Percentiles rank a stretch among this genome's conserved stretches.
phyloP scores from a whole-genome alignment of 1,284 basidiomycete species.

The Hypsizygus ulmarius region DNA sequence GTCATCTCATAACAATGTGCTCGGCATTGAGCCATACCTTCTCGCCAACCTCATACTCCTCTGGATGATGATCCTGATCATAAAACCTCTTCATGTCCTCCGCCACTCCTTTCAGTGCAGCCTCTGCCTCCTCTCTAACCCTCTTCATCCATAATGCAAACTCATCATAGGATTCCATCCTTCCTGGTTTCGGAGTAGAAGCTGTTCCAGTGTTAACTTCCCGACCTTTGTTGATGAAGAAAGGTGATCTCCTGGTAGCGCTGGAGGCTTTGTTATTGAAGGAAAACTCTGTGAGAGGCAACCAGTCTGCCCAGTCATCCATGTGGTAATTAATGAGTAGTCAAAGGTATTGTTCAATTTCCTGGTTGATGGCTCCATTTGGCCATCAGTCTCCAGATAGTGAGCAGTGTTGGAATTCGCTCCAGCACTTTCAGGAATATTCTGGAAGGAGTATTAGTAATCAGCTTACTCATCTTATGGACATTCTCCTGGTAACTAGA shows the following conservation, averaged over 20 bases:
- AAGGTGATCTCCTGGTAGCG: background rate
- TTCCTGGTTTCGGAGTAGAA: background rate
- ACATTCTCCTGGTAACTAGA: no score
- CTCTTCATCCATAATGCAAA: conserved; percentile 2
- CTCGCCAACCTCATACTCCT: background rate
- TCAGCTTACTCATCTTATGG: no score
- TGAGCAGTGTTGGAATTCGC: background rate
- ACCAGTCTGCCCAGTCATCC: conserved; percentile 32
- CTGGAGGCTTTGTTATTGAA: conserved; percentile 25
- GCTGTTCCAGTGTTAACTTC: conserved; percentile 1
- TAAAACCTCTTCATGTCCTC: conserved; percentile 9
- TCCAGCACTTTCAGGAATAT: no score
- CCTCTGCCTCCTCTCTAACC: conserved; percentile 1
- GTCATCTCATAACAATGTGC: background rate
- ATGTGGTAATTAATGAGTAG: conserved; percentile 33
- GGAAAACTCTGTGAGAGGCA: conserved; percentile 31
- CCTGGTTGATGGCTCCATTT: no score
- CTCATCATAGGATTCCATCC: background rate
- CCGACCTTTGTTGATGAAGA: conserved; percentile 4
- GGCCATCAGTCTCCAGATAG: no score
- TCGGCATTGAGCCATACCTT: conserved; percentile 6
- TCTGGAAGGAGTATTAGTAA: no score
- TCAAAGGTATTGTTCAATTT: conserved; percentile 31
- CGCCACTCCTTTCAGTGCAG: conserved; percentile 1
- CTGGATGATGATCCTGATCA: background rate